Percentiles rank a stretch among this genome's conserved stretches.
These are phyloP conservation scores for Crithidia thermophila DNA, from an alignment of 208 protist genomes.

Conservation along the genomic window DNA sequence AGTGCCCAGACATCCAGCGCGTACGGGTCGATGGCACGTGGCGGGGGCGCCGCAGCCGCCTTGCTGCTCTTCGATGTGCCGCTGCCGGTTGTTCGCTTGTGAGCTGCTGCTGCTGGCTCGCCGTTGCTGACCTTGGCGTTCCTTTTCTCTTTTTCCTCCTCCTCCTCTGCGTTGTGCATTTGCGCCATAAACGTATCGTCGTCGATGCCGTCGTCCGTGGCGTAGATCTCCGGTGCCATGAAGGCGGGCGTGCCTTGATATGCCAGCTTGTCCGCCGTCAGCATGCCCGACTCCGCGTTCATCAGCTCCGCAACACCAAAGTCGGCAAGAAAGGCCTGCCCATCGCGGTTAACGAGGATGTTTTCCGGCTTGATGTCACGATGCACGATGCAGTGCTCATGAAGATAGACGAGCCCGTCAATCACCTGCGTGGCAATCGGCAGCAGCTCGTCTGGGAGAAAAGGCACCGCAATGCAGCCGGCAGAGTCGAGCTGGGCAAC, in stretches of 20 bases:
- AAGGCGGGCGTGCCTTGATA: conserved; percentile 80
- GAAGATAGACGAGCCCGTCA: conserved; percentile 67
- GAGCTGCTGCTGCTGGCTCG: not conserved
- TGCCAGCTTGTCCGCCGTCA: conserved; percentile 50
- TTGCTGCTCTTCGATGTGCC: not conserved
- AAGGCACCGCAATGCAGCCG: conserved; percentile 44
- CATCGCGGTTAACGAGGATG: conserved; percentile 65
- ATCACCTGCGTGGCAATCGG: conserved; percentile 60
- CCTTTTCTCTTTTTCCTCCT: not conserved
- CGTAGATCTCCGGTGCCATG: conserved; percentile 78
- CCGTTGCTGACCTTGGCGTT: not conserved
- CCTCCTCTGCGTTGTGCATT: not conserved
- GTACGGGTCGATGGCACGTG: conserved; percentile 54
- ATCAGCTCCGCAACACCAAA: conserved; percentile 87
- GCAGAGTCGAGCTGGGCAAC: conserved; percentile 42
- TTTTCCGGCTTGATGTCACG: conserved; percentile 92
- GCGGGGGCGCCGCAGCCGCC: not conserved
- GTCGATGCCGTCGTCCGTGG: conserved; percentile 14
- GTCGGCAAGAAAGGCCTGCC: conserved; percentile 73
- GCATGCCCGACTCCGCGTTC: conserved; percentile 40
- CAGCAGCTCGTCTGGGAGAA: conserved; percentile 39
- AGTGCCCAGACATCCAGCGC: conserved; percentile 89
- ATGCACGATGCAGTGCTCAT: conserved; percentile 80
- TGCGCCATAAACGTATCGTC: not conserved
- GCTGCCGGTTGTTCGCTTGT: too few species aligned